These are phyloP conservation scores for Starmerella etchellsii DNA, from an alignment of 805 yeast genomes.

Conservation along the genomic window DNA sequence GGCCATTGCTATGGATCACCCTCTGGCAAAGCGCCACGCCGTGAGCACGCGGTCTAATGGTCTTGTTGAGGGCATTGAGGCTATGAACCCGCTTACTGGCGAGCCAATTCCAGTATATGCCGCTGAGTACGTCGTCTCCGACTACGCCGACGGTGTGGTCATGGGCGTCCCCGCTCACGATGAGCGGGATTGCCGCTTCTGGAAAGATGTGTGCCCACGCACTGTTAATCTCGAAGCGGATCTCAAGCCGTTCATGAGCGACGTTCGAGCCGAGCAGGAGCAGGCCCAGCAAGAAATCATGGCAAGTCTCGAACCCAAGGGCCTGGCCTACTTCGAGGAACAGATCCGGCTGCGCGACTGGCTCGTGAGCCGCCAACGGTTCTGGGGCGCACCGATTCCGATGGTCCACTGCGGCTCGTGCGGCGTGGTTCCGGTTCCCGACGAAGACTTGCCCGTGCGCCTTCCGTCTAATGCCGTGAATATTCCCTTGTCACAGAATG, in stretches of 20 bases:
- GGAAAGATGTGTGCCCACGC: constrained; percentile 38
- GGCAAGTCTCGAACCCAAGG: constrained; percentile 29
- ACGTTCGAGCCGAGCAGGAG: constrained; percentile 35
- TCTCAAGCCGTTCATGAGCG: constrained; percentile 27
- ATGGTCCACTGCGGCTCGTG: constrained; percentile 75
- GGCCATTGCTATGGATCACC: constrained; percentile 65
- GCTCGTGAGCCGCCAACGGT: constrained; percentile 87
- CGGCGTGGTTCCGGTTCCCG: constrained; percentile 91
- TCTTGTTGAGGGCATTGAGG: constrained; percentile 32
- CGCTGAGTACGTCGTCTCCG: constrained; percentile 79
- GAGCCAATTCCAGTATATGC: constrained; percentile 58
- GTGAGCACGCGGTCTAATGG: constrained; percentile 37
- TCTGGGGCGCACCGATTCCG: constrained; percentile 99
- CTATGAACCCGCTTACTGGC: constrained; percentile 44
- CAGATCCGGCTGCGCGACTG: constrained; percentile 75
- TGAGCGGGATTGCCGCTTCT: constrained; percentile 66
- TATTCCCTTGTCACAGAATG: constrained; percentile 56
- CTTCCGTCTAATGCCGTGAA: constrained; percentile 45
- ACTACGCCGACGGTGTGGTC: constrained; percentile 85
- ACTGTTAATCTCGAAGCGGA: constrained; percentile 3
- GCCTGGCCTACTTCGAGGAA: constrained; percentile 36
- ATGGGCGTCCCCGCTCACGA: constrained; percentile 99
- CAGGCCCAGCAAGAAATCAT: constrained; percentile 44
- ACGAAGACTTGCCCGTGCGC: constrained; percentile 65
- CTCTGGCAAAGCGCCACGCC: constrained; percentile 34